These are phyloP conservation scores for Balansia obtecta DNA, from an alignment of 2,329 filamentous ascomycete genomes.

Conservation along the genomic window DNA sequence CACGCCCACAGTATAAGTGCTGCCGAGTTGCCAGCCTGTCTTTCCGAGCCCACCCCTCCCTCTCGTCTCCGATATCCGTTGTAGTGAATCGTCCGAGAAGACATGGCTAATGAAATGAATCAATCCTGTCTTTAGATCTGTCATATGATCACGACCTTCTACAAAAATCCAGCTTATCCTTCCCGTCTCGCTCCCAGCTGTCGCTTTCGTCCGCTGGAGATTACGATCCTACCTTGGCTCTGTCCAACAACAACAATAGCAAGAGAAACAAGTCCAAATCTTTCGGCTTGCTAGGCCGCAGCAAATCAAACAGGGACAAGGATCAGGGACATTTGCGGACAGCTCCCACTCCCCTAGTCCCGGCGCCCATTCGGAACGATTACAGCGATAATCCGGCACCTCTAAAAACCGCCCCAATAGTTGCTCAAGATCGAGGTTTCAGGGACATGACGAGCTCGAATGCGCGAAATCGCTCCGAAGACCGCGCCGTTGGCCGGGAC, in stretches of 20 bases:
- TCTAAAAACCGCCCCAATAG: conserved; percentile 51
- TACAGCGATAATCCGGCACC: conserved; percentile 18
- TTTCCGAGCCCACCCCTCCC: background rate
- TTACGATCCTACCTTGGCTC: conserved; percentile 25
- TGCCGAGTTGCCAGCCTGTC: background rate
- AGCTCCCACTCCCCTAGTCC: conserved; percentile 13
- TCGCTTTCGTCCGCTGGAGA: conserved; percentile 39
- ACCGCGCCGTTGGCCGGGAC: conserved; percentile 42
- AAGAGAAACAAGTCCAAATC: conserved; percentile 43
- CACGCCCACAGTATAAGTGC: background rate
- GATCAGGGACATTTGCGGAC: conserved; percentile 29
- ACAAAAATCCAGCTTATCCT: conserved; percentile 27
- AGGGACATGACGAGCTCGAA: conserved; percentile 55
- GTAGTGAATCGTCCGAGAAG: background rate
- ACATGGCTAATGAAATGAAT: background rate
- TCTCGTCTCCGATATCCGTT: background rate
- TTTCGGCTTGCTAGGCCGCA: conserved; percentile 39
- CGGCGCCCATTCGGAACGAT: conserved; percentile 15
- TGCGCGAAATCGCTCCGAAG: conserved; percentile 59
- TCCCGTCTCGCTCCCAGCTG: conserved; percentile 38
- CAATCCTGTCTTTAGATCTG: conserved; percentile 10
- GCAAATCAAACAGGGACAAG: conserved; percentile 39
- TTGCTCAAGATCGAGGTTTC: conserved; percentile 53
- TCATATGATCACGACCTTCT: conserved; percentile 19
- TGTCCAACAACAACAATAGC: conserved; percentile 17